Percentiles rank a stretch among this genome's conserved stretches.
Evolutionary conservation across 2,329 filamentous ascomycete species (phyloP).

Genomic region (Lasiodiplodia citricola): DNA sequence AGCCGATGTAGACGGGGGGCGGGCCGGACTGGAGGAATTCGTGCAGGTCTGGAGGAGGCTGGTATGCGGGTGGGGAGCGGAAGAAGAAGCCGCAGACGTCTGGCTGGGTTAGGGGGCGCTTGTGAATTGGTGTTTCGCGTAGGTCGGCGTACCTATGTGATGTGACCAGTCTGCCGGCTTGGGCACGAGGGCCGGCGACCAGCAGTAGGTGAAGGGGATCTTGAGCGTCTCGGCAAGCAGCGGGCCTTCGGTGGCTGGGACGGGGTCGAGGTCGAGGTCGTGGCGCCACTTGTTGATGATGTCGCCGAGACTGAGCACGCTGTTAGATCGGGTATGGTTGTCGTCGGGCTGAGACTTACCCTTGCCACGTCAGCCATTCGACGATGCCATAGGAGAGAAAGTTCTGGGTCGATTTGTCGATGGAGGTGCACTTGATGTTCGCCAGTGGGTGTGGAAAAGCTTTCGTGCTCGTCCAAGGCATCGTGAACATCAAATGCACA

Average conservation of each 20-base stretch:
- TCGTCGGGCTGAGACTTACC: conserved; percentile 35
- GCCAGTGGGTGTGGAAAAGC: conserved; percentile 58
- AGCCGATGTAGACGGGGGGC: conserved; percentile 61
- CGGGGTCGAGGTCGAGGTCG: conserved; percentile 48
- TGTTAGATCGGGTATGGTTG: conserved; percentile 26
- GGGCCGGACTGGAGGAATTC: conserved; percentile 54
- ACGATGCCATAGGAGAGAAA: conserved; percentile 55
- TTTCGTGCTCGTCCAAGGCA: conserved; percentile 56
- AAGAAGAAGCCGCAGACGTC: conserved; percentile 55
- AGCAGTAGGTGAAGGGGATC: conserved; percentile 53
- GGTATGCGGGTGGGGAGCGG: conserved; percentile 43
- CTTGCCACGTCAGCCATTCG: conserved; percentile 58
- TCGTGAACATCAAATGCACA: conserved; percentile 40
- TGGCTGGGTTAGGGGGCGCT: conserved; percentile 13
- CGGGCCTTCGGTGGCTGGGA: conserved; percentile 46
- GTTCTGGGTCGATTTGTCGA: conserved; percentile 47
- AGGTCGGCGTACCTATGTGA: conserved; percentile 40
- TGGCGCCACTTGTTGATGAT: conserved; percentile 52
- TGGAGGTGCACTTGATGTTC: conserved; percentile 48
- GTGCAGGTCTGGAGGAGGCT: conserved; percentile 46
- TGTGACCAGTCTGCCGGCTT: conserved; percentile 49
- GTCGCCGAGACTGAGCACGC: conserved; percentile 45
- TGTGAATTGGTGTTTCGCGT: not conserved
- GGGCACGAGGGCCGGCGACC: conserved; percentile 50
- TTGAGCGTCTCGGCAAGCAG: conserved; percentile 43